Evolutionary conservation across 1,284 basidiomycete genomes (phyloP).

Genomic region (Chalciporus sp.): DNA sequence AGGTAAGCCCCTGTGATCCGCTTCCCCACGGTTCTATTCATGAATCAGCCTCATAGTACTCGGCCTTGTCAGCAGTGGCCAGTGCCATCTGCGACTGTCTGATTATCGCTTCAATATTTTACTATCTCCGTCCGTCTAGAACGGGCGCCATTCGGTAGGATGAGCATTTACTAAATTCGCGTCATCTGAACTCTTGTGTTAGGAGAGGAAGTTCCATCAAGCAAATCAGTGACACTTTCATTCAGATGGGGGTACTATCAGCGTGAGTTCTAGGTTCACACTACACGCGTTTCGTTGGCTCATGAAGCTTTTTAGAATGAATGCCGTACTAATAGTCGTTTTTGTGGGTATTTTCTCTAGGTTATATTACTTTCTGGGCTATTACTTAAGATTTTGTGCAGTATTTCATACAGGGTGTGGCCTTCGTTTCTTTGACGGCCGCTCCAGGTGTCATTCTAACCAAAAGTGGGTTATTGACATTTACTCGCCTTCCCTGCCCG

Average conservation of each 20-base stretch:
- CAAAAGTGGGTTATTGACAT: conserved; percentile 13
- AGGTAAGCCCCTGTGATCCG: too few species aligned
- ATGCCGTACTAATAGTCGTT: conserved; percentile 8
- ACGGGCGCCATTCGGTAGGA: conserved; percentile 5
- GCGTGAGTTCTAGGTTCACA: conserved; percentile 13
- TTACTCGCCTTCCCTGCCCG: not conserved
- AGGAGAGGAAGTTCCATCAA: conserved; percentile 18
- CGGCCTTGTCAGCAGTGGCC: conserved; percentile 6
- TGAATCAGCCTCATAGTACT: conserved; percentile 1
- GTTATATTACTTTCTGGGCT: too few species aligned
- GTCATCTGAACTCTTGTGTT: too few species aligned
- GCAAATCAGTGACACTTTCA: conserved; percentile 17
- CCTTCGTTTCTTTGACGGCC: conserved; percentile 1
- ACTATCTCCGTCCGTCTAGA: conserved; percentile 20
- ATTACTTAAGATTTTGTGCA: not conserved
- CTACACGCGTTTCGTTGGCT: not conserved
- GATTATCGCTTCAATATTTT: conserved; percentile 23
- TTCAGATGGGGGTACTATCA: conserved; percentile 29
- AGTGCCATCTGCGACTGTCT: conserved; percentile 22
- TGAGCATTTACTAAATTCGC: too few species aligned
- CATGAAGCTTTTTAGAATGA: conserved; percentile 13
- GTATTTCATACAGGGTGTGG: conserved; percentile 17
- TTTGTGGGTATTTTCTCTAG: conserved; percentile 9
- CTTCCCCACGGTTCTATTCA: too few species aligned
- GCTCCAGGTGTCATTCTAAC: conserved; percentile 12